Percentiles rank a stretch among this genome's conserved stretches.
Conservation (phyloP, 2,329 filamentous ascomycete genomes). For the Cordyceps tenuipes region DNA sequence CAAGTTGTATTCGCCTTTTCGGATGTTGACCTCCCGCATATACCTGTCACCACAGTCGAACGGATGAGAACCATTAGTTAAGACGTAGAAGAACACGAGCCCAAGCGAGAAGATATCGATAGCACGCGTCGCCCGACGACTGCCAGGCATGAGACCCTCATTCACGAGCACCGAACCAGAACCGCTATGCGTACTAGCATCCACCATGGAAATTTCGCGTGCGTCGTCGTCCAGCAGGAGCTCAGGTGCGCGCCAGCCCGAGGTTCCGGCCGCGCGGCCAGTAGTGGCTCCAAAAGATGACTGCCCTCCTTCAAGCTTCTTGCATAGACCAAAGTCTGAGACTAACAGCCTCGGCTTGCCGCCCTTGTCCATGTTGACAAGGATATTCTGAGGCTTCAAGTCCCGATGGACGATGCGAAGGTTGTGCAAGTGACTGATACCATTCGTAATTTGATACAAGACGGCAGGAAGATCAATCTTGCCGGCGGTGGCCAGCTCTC, state of each 20-base stretch:
- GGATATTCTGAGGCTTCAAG: constrained; percentile 94
- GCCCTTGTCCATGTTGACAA: constrained; percentile 67
- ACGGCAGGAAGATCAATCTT: constrained; percentile 70
- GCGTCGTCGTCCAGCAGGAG: constrained; percentile 73
- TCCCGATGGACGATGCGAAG: constrained; percentile 95
- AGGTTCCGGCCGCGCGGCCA: constrained; percentile 84
- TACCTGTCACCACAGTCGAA: constrained; percentile 92
- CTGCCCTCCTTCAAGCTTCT: constrained; percentile 89
- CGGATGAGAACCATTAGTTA: constrained; percentile 84
- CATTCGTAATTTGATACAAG: constrained; percentile 81
- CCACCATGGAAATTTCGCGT: constrained; percentile 38
- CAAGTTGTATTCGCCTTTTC: constrained; percentile 74
- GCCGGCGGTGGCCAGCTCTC: constrained; percentile 61
- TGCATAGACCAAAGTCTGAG: constrained; percentile 95
- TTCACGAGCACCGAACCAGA: constrained; percentile 50
- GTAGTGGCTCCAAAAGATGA: constrained; percentile 94
- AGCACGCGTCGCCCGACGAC: constrained; percentile 78
- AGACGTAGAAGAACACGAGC: constrained; percentile 97
- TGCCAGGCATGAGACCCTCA: constrained; percentile 49
- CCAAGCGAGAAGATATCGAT: constrained; percentile 98
- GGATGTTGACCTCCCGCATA: constrained; percentile 95
- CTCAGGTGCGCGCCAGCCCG: constrained; percentile 94
- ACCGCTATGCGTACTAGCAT: constrained; percentile 50
- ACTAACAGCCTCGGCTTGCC: constrained; percentile 78
- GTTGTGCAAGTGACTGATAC: constrained; percentile 80